Percentiles rank a stretch among this genome's conserved stretches.
Conservation (phyloP, 805 yeast species). For the Candida anglica region DNA sequence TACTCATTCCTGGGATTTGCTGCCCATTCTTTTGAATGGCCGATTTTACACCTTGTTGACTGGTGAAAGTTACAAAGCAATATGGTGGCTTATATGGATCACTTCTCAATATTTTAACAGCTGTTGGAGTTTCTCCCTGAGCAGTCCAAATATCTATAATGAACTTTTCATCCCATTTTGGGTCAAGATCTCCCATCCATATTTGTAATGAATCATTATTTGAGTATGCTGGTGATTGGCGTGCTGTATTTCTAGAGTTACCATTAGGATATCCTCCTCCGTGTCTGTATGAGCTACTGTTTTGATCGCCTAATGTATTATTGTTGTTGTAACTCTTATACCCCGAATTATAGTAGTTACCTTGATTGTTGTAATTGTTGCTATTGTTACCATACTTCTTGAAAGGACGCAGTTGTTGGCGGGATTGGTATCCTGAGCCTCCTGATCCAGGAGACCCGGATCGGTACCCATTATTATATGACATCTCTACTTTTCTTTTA, state of each 20-base stretch:
- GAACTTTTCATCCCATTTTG: slow-evolving; percentile 71
- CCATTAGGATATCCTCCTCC: slow-evolving; percentile 1
- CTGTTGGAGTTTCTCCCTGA: slow-evolving; percentile 57
- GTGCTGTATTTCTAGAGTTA: neutral
- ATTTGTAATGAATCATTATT: slow-evolving; percentile 31
- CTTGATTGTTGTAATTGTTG: too few species aligned
- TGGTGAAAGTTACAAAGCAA: slow-evolving; percentile 76
- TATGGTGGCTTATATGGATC: slow-evolving; percentile 48
- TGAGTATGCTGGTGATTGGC: neutral
- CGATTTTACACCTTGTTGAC: slow-evolving; percentile 53
- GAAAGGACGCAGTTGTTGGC: neutral
- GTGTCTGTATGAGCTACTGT: neutral
- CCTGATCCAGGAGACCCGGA: slow-evolving; percentile 1
- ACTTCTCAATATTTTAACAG: slow-evolving; percentile 67
- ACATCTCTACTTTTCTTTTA: too few species aligned
- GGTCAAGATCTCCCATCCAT: slow-evolving; percentile 93
- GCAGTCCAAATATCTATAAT: slow-evolving; percentile 67
- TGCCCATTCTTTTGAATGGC: slow-evolving; percentile 70
- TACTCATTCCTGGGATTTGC: slow-evolving; percentile 62
- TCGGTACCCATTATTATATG: neutral
- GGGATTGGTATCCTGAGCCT: slow-evolving; percentile 1
- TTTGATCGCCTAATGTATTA: too few species aligned
- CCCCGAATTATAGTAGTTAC: too few species aligned
- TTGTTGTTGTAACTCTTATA: too few species aligned
- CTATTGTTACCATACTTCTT: neutral